phyloP scores from a whole-genome alignment of 164 flowering plant species.

The Kalanchoe fedtschenkoi region DNA sequence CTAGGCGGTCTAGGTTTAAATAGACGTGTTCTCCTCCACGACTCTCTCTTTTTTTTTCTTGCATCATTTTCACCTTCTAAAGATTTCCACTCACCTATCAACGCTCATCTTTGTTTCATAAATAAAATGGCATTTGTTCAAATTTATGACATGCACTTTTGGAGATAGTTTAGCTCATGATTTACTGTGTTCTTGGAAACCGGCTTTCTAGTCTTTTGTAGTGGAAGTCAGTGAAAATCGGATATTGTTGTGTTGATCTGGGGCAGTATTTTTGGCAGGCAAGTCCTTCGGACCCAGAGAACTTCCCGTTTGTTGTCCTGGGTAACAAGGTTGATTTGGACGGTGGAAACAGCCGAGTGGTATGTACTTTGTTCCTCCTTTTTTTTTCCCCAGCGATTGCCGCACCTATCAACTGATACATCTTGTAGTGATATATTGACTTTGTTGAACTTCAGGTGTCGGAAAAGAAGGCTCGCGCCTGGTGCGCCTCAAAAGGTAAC shows the following conservation, averaged over 20 bases:
- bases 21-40: no score
- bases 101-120: no score
- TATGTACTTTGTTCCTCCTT: slow-evolving; percentile 17
- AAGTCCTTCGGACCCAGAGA: slow-evolving; percentile 83
- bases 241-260: background rate
- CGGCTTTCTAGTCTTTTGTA: background rate
- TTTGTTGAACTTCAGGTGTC: slow-evolving; percentile 43
- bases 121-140: no score
- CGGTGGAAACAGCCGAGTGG: slow-evolving; percentile 94
- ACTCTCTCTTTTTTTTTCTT: no score
- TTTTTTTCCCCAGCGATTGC: background rate
- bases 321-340: slow-evolving; percentile 91
- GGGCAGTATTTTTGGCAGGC: slow-evolving; percentile 39
- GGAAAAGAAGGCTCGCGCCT: slow-evolving; percentile 84
- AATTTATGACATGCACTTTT: no score
- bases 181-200: background rate
- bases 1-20: no score
- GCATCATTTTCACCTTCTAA: no score
- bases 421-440: background rate
- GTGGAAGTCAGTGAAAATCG: background rate
- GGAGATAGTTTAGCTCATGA: background rate
- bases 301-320: slow-evolving; percentile 84
- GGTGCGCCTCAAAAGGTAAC: slow-evolving; percentile 92
- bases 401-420: background rate
- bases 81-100: no score